Conservation (phyloP, 1,284 basidiomycete species). For the Moesziomyces sp. region DNA sequence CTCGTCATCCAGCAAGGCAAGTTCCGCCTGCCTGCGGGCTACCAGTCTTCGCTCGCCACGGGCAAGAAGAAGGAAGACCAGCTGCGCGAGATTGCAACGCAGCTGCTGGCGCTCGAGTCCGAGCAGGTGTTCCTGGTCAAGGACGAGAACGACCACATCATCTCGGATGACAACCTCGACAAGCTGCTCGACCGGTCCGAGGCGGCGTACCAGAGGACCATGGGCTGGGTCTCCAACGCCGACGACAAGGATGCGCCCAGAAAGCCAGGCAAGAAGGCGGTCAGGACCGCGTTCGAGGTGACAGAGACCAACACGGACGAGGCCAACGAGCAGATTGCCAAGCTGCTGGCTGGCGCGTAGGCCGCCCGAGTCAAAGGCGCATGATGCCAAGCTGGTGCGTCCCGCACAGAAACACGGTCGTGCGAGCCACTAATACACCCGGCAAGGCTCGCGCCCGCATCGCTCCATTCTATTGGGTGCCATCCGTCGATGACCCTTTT, state of each 20-base stretch:
- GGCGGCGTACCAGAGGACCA: conserved; percentile 80
- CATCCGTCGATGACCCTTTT: too few species aligned
- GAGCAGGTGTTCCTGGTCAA: conserved; percentile 87
- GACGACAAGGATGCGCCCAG: conserved; percentile 12
- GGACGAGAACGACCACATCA: conserved; percentile 78
- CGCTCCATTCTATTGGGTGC: too few species aligned
- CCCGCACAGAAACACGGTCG: too few species aligned
- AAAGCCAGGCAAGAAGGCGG: conserved; percentile 16
- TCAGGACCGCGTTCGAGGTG: conserved; percentile 79
- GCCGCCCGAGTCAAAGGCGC: too few species aligned
- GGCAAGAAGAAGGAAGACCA: conserved; percentile 69
- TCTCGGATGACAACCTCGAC: conserved; percentile 81
- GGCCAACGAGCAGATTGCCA: conserved; percentile 79
- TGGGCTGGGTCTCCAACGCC: conserved; percentile 75
- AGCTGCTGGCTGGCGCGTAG: conserved; percentile 45
- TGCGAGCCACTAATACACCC: too few species aligned
- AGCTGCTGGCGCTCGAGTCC: conserved; percentile 81
- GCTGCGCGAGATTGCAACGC: conserved; percentile 74
- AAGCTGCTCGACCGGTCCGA: conserved; percentile 82
- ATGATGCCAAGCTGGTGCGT: too few species aligned
- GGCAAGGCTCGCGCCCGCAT: too few species aligned
- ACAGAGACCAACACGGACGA: conserved; percentile 79
- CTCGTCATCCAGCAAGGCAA: conserved; percentile 90
- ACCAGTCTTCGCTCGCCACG: conserved; percentile 69
- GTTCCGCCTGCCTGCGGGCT: conserved; percentile 45